Conservation (phyloP, 2,329 filamentous ascomycete genomes). For the Fulvia fulva region DNA sequence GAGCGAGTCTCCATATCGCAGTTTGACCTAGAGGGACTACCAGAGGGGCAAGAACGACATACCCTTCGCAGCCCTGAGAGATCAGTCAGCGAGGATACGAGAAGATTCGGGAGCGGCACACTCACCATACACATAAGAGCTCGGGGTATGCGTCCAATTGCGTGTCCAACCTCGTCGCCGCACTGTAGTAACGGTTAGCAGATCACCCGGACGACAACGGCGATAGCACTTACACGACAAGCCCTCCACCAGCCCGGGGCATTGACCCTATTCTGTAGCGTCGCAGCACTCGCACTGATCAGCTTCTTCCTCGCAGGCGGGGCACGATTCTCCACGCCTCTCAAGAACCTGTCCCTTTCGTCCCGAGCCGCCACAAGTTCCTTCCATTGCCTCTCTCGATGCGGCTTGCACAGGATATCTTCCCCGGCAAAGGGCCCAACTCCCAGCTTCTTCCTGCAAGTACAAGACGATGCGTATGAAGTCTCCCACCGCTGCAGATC, state of each 20-base stretch:
- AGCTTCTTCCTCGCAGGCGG: not conserved
- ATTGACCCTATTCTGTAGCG: not conserved
- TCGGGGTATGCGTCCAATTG: not conserved
- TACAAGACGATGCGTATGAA: not conserved
- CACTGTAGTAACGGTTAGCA: not conserved
- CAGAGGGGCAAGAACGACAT: not conserved
- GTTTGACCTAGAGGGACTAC: not conserved
- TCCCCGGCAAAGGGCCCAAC: not conserved
- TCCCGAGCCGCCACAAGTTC: not conserved
- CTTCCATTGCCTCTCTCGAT: not conserved
- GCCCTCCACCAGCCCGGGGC: slow-evolving; percentile 3
- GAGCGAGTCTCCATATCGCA: not conserved
- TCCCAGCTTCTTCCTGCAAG: not conserved
- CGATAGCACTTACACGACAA: not conserved
- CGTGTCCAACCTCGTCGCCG: slow-evolving; percentile 1
- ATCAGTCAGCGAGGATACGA: not conserved
- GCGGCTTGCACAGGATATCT: not conserved
- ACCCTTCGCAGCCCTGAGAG: slow-evolving; percentile 5
- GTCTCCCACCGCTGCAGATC: not conserved
- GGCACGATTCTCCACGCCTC: not conserved
- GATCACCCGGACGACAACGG: not conserved
- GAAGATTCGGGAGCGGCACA: not conserved
- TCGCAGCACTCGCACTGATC: not conserved
- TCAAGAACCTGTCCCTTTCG: slow-evolving; percentile 4
- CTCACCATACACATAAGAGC: not conserved